Evolutionary conservation across 495 filamentous ascomycete species (phyloP), one percentile per base, ranked within the genome.

Genomic region (Durotheca rogersii): DNA sequence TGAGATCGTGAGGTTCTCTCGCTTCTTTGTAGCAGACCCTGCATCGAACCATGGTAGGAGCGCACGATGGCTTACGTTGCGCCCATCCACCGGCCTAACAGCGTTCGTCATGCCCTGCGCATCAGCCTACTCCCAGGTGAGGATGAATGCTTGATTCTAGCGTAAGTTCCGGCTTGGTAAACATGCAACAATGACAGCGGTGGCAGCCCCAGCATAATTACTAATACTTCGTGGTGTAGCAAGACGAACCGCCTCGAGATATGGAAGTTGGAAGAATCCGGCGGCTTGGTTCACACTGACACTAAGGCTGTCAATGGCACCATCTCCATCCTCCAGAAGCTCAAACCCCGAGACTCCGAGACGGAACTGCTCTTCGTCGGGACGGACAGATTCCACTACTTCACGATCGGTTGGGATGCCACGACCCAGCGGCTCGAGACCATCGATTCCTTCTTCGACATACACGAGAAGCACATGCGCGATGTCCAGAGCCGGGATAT

Each of bases 241-340:
- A 96, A 95, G 72, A 77, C 88, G n/a, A 96, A 94, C 58, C 83
- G 89, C 20, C 72, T 97, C 32, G 94, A 99, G 68, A 84, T 96
- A 70, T 96, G 77, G 77, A 73, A 67, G n/a, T 64, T 72, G 32
- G 47, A 62, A 7, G 64, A 72, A 1, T 66, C 65, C 0, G 45
- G 50, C 11, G 46, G 48, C 11, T 70, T 90, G 33, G 67, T 72
- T 16, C 78, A 87, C 17, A 69, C 72, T 1, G 75, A 83, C 49
- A 83, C 86, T 4, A 81, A 81, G 56, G 68, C 77, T 39, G 69
- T 99, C 41, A 91, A 89, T 62, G 94, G 91, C 58, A 84, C 82
- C 56, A 82, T 97, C 42, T 83, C 86, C 0, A 89, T 96, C 72
- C 81, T 99, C 31, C 82, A 90, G 47, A 87, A 85, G 55, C 74